These are phyloP conservation scores for Wakefieldia striispora DNA, from an alignment of 768 basidiomycete species.

Conservation along the genomic window DNA sequence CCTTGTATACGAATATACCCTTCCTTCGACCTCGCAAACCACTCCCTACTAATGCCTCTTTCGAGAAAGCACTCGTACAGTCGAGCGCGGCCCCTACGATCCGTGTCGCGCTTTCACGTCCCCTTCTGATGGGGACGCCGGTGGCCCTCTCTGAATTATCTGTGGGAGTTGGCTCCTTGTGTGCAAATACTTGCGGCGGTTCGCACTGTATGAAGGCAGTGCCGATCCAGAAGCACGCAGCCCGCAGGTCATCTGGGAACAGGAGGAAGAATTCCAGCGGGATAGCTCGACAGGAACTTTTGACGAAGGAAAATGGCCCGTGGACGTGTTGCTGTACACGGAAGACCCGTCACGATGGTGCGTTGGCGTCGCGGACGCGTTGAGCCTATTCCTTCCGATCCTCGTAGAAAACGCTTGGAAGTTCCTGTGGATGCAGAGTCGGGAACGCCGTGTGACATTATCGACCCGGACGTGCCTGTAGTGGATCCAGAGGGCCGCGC, in stretches of 20 bases:
- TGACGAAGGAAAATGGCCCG: neutral
- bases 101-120: neutral
- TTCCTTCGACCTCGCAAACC: neutral
- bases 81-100: neutral
- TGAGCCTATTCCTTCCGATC: too few species aligned
- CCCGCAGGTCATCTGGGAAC: conserved; percentile 1
- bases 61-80: neutral
- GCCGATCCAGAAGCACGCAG: neutral
- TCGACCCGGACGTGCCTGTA: neutral
- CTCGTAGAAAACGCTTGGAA: neutral
- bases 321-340: neutral
- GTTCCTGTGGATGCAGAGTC: neutral
- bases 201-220: conserved; percentile 1
- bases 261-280: neutral
- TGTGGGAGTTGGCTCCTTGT: conserved; percentile 3
- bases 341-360: neutral
- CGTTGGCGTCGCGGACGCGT: neutral
- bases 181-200: neutral
- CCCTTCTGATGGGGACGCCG: neutral
- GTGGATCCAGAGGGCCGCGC: too few species aligned
- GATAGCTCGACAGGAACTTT: neutral
- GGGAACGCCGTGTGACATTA: neutral
- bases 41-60: neutral
- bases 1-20: neutral
- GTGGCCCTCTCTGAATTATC: too few species aligned